A percentile compares a stretch with the other conserved stretches of the same genome.
Conservation (phyloP, 2,329 filamentous ascomycete species). For the Plenodomus biglobosus region DNA sequence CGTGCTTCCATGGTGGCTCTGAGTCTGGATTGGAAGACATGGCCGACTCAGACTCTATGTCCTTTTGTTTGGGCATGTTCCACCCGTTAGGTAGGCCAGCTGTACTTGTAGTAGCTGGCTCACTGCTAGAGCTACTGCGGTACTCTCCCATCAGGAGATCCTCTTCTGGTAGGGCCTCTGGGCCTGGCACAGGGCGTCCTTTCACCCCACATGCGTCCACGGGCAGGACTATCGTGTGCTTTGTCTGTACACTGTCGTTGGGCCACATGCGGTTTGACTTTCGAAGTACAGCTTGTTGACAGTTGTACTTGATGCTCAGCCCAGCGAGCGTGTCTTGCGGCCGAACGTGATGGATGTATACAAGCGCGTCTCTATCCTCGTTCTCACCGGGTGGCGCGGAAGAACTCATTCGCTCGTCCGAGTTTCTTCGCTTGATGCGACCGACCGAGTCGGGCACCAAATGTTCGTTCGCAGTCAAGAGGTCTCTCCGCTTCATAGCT, state of each 20-base stretch:
- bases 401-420: constrained; percentile 59
- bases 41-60: constrained; percentile 32
- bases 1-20: constrained; percentile 77
- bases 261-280: constrained; percentile 95
- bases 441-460: constrained; percentile 49
- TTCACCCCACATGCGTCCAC: constrained; percentile 87
- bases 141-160: constrained; percentile 40
- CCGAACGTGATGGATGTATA: constrained; percentile 86
- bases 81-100: constrained; percentile 40
- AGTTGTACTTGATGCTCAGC: constrained; percentile 86
- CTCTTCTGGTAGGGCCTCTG: constrained; percentile 42
- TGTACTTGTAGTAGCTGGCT: constrained; percentile 19
- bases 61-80: constrained; percentile 41
- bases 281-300: constrained; percentile 76
- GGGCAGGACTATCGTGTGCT: constrained; percentile 78
- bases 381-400: constrained; percentile 57
- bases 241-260: constrained; percentile 83
- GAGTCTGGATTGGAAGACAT: constrained; percentile 52
- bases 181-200: constrained; percentile 59
- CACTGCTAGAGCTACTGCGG: constrained; percentile 20
- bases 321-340: constrained; percentile 86
- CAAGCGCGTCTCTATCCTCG: constrained; percentile 73
- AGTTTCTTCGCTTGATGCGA: constrained; percentile 65
- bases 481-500: constrained; percentile 53
- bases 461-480: constrained; percentile 48